phyloP scores from a whole-genome alignment of 2,329 filamentous ascomycete species.

The Fusarium verticillioides region DNA sequence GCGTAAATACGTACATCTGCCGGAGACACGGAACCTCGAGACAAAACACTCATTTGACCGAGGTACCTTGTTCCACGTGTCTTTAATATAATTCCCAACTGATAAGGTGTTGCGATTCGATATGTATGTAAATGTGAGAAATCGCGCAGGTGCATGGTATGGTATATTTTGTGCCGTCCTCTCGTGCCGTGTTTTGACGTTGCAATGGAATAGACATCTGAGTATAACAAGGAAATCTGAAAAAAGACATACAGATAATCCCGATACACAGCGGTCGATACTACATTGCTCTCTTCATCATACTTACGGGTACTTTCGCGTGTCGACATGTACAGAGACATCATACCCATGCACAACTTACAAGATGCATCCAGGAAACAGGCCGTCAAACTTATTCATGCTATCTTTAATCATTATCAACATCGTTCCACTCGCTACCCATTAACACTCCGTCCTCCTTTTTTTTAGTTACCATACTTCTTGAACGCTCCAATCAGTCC shows the following conservation, averaged over 20 bases:
- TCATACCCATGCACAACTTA: background rate
- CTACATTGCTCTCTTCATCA: background rate
- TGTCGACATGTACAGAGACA: background rate
- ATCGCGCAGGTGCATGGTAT: slow-evolving; percentile 17
- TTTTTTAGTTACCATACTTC: slow-evolving; percentile 70
- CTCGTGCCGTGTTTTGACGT: background rate
- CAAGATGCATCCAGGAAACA: background rate
- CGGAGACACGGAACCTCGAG: slow-evolving; percentile 1
- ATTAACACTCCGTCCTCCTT: slow-evolving; percentile 38
- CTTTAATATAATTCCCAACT: background rate
- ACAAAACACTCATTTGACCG: background rate
- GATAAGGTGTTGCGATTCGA: slow-evolving; percentile 9
- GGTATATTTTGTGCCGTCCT: background rate
- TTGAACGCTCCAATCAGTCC: slow-evolving; percentile 94
- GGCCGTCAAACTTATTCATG: slow-evolving; percentile 28
- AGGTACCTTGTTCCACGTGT: slow-evolving; percentile 20
- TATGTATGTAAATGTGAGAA: slow-evolving; percentile 5
- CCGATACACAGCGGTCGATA: background rate
- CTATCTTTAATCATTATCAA: slow-evolving; percentile 37
- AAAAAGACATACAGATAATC: background rate
- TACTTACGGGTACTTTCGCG: background rate
- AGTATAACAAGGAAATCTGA: background rate
- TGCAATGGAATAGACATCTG: background rate
- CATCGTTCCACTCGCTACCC: slow-evolving; percentile 17
- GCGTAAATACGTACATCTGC: slow-evolving; percentile 2